A percentile compares a stretch with the other conserved stretches of the same genome.
Evolutionary conservation across 805 yeast genomes (phyloP).

Genomic region (Starmera quercuum): DNA sequence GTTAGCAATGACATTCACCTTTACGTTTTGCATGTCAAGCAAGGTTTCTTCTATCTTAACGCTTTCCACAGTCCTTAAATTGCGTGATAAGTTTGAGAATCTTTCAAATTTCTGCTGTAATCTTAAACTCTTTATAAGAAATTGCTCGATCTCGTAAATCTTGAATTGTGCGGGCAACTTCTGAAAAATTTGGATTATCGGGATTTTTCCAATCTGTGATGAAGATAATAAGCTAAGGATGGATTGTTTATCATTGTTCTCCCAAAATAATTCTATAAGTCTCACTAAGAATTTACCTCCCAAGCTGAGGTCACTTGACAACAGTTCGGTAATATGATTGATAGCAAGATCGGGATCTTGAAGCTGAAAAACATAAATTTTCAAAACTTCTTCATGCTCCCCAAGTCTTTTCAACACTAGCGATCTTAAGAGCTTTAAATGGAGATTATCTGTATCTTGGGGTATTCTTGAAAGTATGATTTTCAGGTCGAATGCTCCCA

Average conservation of each 20-base stretch:
- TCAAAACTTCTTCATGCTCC: slow-evolving; percentile 56
- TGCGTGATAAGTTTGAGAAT: slow-evolving; percentile 20
- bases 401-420: slow-evolving; percentile 51
- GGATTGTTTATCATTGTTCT: slow-evolving; percentile 20
- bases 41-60: slow-evolving; percentile 18
- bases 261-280: slow-evolving; percentile 30
- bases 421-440: slow-evolving; percentile 38
- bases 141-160: slow-evolving; percentile 12
- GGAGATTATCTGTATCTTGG: slow-evolving; percentile 5
- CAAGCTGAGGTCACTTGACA: slow-evolving; percentile 23
- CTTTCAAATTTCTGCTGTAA: slow-evolving; percentile 5
- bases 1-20: slow-evolving; percentile 2
- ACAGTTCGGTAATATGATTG: slow-evolving; percentile 47
- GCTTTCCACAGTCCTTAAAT: slow-evolving; percentile 28
- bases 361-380: slow-evolving; percentile 50
- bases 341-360: slow-evolving; percentile 53
- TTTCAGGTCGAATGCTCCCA: slow-evolving; percentile 26
- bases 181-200: slow-evolving; percentile 19
- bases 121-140: slow-evolving; percentile 12
- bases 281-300: slow-evolving; percentile 37
- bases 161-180: slow-evolving; percentile 10
- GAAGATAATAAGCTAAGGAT: slow-evolving; percentile 32
- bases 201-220: slow-evolving; percentile 41
- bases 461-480: slow-evolving; percentile 27
- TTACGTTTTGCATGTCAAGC: neutral